Evolutionary conservation across 1,139 yeast species (phyloP), one percentile per base, ranked within the genome.

Genomic region (Williopsis jadinii): DNA sequence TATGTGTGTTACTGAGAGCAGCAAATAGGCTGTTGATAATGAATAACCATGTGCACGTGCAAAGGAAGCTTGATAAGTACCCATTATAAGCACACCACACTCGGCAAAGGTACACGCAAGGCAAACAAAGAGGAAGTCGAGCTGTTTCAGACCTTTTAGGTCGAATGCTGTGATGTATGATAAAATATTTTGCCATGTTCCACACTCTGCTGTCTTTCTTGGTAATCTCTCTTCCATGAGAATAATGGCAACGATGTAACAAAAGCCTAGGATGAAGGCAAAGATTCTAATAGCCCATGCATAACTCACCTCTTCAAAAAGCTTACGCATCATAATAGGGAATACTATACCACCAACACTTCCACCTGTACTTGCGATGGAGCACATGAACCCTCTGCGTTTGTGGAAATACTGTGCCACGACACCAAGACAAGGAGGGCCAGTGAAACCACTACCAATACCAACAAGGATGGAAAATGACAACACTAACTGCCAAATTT

Each of bases 281-380:
- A 78, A 58, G 9, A 73, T 63, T 43, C 85, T 66, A 44, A 80
- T 67, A 1, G 84, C 77, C 79, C 84, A 78, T 26, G 63, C 63
- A 52, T 67, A 81, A 0, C 86, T 86, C 24, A 75, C 66, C 30
- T 56, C 48, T 1, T 57, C 64, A 52, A 71, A 79, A 30, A 80
- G 61, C 34, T 65, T 61, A 51, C 81, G 70, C 44, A 80, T 64
- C 71, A 79, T 67, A 14, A 81, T 60, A 2, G 88, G 82, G 55
- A 79, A 77, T 1, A 77, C 61, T 28, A 80, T 71, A 37, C 86
- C 85, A 19, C 90, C 90, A 6, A 80, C 55, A 28, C 80, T 70
- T 0, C 88, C 87, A n/a, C 88, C 86, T 51, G 75, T 73, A 5
- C 81, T 71, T 0, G 83, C 83, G 8, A 79, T 55, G 1, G 84